Base-by-base conservation (phyloP, 768 basidiomycete genomes). In the Amylocystis lapponica region DNA sequence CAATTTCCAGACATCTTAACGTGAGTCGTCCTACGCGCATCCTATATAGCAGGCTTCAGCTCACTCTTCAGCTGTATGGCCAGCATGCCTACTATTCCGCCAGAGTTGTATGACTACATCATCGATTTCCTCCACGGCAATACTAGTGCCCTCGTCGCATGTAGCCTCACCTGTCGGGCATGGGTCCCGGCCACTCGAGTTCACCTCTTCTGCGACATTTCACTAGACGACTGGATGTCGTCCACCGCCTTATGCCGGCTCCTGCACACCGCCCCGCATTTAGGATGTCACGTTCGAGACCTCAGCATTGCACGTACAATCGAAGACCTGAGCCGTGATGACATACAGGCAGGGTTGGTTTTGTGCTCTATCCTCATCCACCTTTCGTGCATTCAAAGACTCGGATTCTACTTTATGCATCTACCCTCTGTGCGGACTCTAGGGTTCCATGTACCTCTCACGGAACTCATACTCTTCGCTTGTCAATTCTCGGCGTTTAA, bases 91-190 rank as follows among this genome's bases (percentile, higher is more conserved):
- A 29, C 19, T 11, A 44, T 72, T 13, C 71, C 72, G 12, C 53
- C 59, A 33, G 64, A 65, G 49, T 51, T 65, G 37, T 50, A 50
- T 30, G 62, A 65, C 51, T 55, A 51, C 36, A 55, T 66, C 30
- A 50, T 66, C 47, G 64, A 66, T 52, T 57, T 53, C 40, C 58
- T 66, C 25, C 53, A 66, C 49, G 46, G 55, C 23, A 57, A 66
- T 31, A 42, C 42, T 13, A 33, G 21, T 2, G 23, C 60, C 12
- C 52, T 66, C 21, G 39, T 37, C 19, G 48, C 49, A 2, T 60
- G 57, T 36, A 50, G 52, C 5, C 49, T 59, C 23, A 51, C 57
- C 17, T 60, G 54, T 32, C 56, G 57, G 2, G 30, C 49, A 10
- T 63, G 58, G 59, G 50, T 56, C n/a, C 58, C 58, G 4, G 50